Percentiles rank a stretch among this genome's conserved stretches.
These are phyloP conservation scores for Penicillium corylophilum DNA, from an alignment of 2,329 filamentous ascomycete genomes.

Conservation along the genomic window DNA sequence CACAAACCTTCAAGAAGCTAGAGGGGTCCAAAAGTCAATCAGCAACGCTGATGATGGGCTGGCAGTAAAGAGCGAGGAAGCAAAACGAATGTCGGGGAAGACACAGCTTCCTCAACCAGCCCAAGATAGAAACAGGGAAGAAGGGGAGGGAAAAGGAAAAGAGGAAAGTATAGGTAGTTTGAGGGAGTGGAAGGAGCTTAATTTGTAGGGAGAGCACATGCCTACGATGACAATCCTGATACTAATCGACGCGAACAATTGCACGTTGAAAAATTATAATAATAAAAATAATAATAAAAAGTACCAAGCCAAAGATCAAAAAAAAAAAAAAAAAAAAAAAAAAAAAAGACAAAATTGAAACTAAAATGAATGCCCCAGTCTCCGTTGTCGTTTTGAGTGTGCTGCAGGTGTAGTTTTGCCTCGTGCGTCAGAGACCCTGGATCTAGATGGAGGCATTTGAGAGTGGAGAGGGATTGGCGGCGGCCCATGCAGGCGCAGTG, in stretches of 20 bases:
- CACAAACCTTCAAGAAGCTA: not conserved
- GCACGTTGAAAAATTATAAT: conserved; percentile 12
- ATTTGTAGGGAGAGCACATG: conserved; percentile 29
- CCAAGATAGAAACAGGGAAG: conserved; percentile 16
- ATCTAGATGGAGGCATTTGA: conserved; percentile 39
- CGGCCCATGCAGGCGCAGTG: conserved; percentile 36
- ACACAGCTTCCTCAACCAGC: conserved; percentile 25
- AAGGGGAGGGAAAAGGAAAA: conserved; percentile 18
- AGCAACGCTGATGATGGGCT: conserved; percentile 1
- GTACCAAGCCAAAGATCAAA: conserved; percentile 10
- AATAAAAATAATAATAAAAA: conserved; percentile 21
- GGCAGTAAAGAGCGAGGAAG: conserved; percentile 13
- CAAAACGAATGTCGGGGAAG: conserved; percentile 26
- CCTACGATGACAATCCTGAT: conserved; percentile 16
- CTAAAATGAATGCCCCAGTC: conserved; percentile 18
- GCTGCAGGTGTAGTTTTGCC: conserved; percentile 44
- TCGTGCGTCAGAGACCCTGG: conserved; percentile 44
- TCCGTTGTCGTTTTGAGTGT: conserved; percentile 41
- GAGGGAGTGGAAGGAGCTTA: conserved; percentile 19
- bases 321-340: conserved; percentile 10
- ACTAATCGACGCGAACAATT: conserved; percentile 11
- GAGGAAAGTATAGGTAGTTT: conserved; percentile 11
- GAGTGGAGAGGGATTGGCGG: conserved; percentile 35
- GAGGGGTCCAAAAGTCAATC: not conserved
- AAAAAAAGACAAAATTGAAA: conserved; percentile 12